phyloP scores from a whole-genome alignment of 108 stramenopile species.

The Nitzschia inconspicua region DNA sequence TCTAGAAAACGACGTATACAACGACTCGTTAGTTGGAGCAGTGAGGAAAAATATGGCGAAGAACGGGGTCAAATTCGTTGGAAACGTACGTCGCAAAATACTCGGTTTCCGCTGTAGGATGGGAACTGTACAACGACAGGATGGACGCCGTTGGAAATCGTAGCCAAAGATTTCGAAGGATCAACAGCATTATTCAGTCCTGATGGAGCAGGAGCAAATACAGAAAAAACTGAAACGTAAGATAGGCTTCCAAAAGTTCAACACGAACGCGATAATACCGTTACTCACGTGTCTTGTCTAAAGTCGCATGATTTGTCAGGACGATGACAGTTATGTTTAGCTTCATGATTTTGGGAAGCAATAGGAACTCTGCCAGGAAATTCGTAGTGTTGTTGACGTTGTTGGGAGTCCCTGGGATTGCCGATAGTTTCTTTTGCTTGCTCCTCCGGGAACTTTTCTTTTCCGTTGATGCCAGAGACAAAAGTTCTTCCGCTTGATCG shows the following conservation, averaged over 20 bases:
- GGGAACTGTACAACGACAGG: slow-evolving; percentile 52
- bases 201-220: slow-evolving; percentile 13
- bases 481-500: slow-evolving; percentile 67
- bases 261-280: background rate
- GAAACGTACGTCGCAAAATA: slow-evolving; percentile 28
- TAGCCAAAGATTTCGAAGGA: slow-evolving; percentile 34
- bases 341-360: slow-evolving; percentile 57
- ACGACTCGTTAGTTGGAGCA: background rate
- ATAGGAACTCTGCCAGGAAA: slow-evolving; percentile 47
- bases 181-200: slow-evolving; percentile 30
- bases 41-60: background rate
- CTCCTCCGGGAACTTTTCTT: no score
- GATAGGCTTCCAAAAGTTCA: background rate
- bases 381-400: slow-evolving; percentile 19
- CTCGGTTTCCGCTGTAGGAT: slow-evolving; percentile 27
- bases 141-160: slow-evolving; percentile 37
- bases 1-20: background rate
- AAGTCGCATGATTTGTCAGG: slow-evolving; percentile 39
- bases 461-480: slow-evolving; percentile 21
- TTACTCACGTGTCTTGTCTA: slow-evolving; percentile 49
- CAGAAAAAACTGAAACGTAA: background rate
- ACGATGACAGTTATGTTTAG: slow-evolving; percentile 61
- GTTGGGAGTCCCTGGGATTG: background rate
- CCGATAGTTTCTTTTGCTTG: background rate
- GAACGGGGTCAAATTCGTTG: background rate